Evolutionary conservation across 208 protist genomes (phyloP).

Genomic region (Trypanosoma grayi): DNA sequence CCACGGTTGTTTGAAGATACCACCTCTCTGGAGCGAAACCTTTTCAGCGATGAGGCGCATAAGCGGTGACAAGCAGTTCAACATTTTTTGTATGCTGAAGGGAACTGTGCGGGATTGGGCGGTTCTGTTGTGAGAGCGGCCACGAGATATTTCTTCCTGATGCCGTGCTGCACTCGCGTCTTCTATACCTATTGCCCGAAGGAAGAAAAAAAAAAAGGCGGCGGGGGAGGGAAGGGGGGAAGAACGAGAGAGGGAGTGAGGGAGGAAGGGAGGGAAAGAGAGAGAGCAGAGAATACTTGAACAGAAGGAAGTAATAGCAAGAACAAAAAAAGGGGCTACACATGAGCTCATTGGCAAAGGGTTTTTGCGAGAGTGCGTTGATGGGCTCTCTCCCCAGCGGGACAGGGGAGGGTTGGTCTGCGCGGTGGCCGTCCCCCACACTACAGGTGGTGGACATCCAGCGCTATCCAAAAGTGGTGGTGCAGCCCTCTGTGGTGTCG

Average conservation of each 20-base stretch:
- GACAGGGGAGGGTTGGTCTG: slow-evolving; percentile 18
- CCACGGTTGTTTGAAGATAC: too few relatives aligned
- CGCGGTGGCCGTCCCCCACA: slow-evolving; percentile 35
- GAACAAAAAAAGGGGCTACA: not conserved
- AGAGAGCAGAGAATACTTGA: not conserved
- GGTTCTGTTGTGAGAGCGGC: too few relatives aligned
- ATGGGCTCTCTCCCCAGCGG: slow-evolving; percentile 21
- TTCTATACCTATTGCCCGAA: too few relatives aligned
- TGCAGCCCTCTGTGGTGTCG: slow-evolving; percentile 12
- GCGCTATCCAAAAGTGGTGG: slow-evolving; percentile 37
- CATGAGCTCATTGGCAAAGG: slow-evolving; percentile 46
- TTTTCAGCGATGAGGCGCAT: too few relatives aligned
- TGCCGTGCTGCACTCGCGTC: too few relatives aligned
- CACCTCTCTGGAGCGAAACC: too few relatives aligned
- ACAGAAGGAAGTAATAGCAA: not conserved
- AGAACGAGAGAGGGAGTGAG: not conserved
- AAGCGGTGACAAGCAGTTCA: too few relatives aligned
- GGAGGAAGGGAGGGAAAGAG: not conserved
- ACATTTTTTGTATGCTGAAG: too few relatives aligned
- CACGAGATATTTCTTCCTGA: too few relatives aligned
- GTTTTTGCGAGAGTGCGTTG: slow-evolving; percentile 56
- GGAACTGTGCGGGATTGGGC: too few relatives aligned
- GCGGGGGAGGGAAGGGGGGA: not conserved
- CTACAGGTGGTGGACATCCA: slow-evolving; percentile 86
- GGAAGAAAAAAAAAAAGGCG: too few relatives aligned